phyloP scores from a whole-genome alignment of 495 filamentous ascomycete species.

The Penicillium canescens region DNA sequence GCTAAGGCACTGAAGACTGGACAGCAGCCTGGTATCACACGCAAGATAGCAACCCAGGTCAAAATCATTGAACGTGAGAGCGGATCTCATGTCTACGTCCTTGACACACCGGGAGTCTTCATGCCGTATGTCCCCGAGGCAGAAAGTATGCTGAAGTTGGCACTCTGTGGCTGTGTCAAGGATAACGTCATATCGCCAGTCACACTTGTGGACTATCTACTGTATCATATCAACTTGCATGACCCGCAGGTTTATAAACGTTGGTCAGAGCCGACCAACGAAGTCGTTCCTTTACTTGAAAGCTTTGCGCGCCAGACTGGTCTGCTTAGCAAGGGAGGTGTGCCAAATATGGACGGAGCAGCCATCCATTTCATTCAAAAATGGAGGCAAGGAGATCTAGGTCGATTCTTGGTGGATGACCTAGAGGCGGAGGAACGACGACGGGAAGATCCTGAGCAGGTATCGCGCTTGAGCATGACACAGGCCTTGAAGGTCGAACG shows the following conservation, averaged over 20 bases:
- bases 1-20: constrained; percentile 83
- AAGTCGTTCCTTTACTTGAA: constrained; percentile 67
- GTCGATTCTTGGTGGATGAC: constrained; percentile 78
- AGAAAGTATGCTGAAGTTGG: constrained; percentile 89
- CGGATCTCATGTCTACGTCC: constrained; percentile 60
- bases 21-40: constrained; percentile 82
- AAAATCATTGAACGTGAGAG: constrained; percentile 67
- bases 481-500: constrained; percentile 44
- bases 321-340: constrained; percentile 71
- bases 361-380: constrained; percentile 83
- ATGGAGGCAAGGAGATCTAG: constrained; percentile 77
- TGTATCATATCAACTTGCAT: constrained; percentile 76
- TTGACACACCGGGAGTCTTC: constrained; percentile 86
- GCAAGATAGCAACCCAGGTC: constrained; percentile 79
- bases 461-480: constrained; percentile 39
- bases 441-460: constrained; percentile 38
- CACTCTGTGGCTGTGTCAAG: constrained; percentile 87
- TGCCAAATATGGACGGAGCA: constrained; percentile 67
- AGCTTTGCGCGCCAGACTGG: constrained; percentile 71
- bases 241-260: constrained; percentile 59
- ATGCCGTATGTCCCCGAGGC: constrained; percentile 83
- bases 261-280: constrained; percentile 77
- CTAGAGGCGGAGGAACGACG: constrained; percentile 57
- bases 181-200: constrained; percentile 76
- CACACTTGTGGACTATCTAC: constrained; percentile 82